phyloP scores from a whole-genome alignment of 2,329 filamentous ascomycete species.

The Apiospora marii region DNA sequence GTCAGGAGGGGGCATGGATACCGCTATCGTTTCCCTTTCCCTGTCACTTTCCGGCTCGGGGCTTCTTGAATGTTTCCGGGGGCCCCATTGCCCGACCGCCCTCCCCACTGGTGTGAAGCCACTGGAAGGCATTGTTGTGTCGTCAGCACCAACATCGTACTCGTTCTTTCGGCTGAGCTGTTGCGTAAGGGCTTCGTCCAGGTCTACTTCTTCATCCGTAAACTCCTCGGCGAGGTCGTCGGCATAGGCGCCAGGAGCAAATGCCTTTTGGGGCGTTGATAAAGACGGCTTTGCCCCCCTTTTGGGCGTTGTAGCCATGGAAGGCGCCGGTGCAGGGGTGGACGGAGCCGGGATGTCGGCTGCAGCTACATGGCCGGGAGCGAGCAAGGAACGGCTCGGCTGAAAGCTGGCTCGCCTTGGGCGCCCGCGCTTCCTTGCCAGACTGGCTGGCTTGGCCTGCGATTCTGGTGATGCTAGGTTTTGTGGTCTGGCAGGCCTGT shows the following conservation, averaged over 20 bases:
- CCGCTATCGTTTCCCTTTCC: background rate
- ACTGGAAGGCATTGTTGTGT: slow-evolving; percentile 32
- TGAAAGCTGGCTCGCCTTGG: slow-evolving; percentile 24
- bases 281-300: slow-evolving; percentile 43
- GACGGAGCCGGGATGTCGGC: background rate
- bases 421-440: slow-evolving; percentile 36
- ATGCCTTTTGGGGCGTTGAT: slow-evolving; percentile 49
- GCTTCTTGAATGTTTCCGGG: background rate
- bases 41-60: background rate
- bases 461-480: background rate
- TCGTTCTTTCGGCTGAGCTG: slow-evolving; percentile 35
- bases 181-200: slow-evolving; percentile 38
- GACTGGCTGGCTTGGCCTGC: slow-evolving; percentile 16
- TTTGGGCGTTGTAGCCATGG: background rate
- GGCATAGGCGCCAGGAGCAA: slow-evolving; percentile 16
- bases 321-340: background rate
- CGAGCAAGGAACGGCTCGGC: background rate
- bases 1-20: background rate
- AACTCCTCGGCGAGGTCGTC: slow-evolving; percentile 4
- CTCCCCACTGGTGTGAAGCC: slow-evolving; percentile 25
- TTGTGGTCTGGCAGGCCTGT: slow-evolving; percentile 22
- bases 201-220: slow-evolving; percentile 37
- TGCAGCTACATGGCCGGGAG: background rate
- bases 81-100: background rate
- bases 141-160: slow-evolving; percentile 32